Base-by-base conservation (phyloP, 2,329 filamentous ascomycete genomes). In the Zasmidium cellare region DNA sequence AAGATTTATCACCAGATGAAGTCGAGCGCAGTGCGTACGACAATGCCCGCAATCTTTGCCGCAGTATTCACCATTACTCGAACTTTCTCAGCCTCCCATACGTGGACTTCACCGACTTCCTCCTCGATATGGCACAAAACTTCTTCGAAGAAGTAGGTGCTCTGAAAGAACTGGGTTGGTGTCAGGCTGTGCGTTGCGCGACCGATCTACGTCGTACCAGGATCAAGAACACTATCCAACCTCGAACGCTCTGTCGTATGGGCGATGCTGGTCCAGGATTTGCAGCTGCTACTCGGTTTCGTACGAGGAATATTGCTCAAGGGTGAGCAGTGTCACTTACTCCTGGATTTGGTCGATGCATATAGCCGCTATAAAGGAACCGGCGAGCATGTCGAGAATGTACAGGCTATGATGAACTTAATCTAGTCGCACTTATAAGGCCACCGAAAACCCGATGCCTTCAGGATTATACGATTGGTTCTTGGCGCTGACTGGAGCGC, bases 1-100 rank as follows among this genome's bases (percentile, higher is more conserved):
- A 41, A 18, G 35, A n/a, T 14, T 3, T 41, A 6, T 25, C 47
- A 9, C 18, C 19, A 14, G 9, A 49, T 18, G 46, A 22, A n/a
- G 50, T 59, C 25, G 76, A 76, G 45, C 76, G 75, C 49, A 66
- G 74, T 2, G 68, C 59, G 5, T 53, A 47, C 12, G 16, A 31
- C 23, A 41, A 49, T 14, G 56, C 59, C 11, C 20, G n/a, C 2
- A 25, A 28, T 45, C 38, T 61, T 3, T 61, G 59, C 48, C 51
- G 53, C 18, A 58, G 55, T 18, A 12, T 61, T 6, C 46, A 55
- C 28, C 52, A 55, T 19, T 58, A 61, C 41, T 49, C 52, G 3
- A 48, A 31, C 5, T 46, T 45, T 24, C 47, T 55, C 11, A 48
- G 52, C 22, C 51, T 59, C n/a, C 52, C 56, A 2, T 55, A 52